phyloP scores from a whole-genome alignment of 352 stramenopile genomes.

The Phytophthora palmivora region DNA sequence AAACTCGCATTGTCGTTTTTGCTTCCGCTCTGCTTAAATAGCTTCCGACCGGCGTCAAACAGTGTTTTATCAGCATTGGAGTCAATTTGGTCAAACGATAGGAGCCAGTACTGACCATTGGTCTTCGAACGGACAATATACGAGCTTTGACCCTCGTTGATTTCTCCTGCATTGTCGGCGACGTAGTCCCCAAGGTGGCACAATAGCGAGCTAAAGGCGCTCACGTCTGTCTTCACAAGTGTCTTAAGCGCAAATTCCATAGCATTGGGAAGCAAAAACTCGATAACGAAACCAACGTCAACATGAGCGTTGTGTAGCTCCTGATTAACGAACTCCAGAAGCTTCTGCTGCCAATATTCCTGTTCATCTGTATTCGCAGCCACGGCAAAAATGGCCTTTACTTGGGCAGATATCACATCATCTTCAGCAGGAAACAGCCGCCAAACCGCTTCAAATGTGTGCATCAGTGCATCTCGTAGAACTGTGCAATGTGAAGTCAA shows the following conservation, averaged over 20 bases:
- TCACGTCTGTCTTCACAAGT: conserved; percentile 43
- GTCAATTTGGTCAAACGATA: conserved; percentile 34
- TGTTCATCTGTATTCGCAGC: conserved; percentile 26
- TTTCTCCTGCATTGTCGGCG: conserved; percentile 47
- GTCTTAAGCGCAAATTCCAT: conserved; percentile 61
- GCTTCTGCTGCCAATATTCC: conserved; percentile 56
- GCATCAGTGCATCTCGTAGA: conserved; percentile 56
- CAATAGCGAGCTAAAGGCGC: conserved; percentile 62
- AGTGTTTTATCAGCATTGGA: conserved; percentile 34
- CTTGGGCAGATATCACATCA: conserved; percentile 43
- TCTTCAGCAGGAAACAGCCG: conserved; percentile 59
- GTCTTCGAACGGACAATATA: conserved; percentile 52
- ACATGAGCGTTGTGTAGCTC: conserved; percentile 62
- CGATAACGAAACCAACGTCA: conserved; percentile 55
- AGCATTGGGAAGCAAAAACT: conserved; percentile 65
- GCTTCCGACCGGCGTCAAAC: conserved; percentile 39
- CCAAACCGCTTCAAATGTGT: conserved; percentile 70
- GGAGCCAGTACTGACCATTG: conserved; percentile 25
- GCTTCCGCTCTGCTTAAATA: conserved; percentile 28
- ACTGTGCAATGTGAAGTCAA: conserved; percentile 43
- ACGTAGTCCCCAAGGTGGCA: conserved; percentile 62
- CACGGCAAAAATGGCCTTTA: conserved; percentile 56
- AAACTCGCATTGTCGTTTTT: conserved; percentile 29
- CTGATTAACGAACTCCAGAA: conserved; percentile 60
- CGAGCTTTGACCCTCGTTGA: conserved; percentile 52